Conservation (phyloP, 2,329 filamentous ascomycete genomes). For the Phoma sp. region DNA sequence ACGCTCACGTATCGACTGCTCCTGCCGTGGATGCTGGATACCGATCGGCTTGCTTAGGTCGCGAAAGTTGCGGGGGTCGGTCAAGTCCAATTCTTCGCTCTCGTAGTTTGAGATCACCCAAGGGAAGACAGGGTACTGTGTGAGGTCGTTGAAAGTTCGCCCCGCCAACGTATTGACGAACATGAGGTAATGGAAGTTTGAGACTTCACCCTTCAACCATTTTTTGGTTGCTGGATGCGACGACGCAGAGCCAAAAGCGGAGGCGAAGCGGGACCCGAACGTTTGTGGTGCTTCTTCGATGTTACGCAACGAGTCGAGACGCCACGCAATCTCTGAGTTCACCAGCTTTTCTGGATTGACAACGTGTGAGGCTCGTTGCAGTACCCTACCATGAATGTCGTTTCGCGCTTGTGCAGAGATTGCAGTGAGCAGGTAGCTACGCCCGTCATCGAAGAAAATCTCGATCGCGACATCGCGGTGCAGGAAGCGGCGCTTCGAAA, state of each 20-base stretch:
- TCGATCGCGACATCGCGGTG: slow-evolving; percentile 97
- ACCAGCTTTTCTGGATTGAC: slow-evolving; percentile 71
- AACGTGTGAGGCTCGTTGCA: slow-evolving; percentile 80
- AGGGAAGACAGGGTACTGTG: slow-evolving; percentile 96
- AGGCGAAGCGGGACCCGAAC: slow-evolving; percentile 88
- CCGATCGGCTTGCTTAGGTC: slow-evolving; percentile 97
- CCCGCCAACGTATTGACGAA: slow-evolving; percentile 97
- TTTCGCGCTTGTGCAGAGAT: slow-evolving; percentile 77
- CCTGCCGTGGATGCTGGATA: slow-evolving; percentile 78
- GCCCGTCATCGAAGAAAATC: slow-evolving; percentile 94
- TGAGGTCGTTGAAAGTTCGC: slow-evolving; percentile 95
- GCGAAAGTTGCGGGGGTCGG: slow-evolving; percentile 82
- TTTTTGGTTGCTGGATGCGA: slow-evolving; percentile 85
- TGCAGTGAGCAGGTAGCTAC: slow-evolving; percentile 90
- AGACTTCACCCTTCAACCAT: slow-evolving; percentile 94
- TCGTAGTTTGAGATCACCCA: slow-evolving; percentile 97
- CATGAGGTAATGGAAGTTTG: slow-evolving; percentile 99
- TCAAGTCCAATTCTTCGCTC: slow-evolving; percentile 87
- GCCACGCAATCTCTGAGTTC: slow-evolving; percentile 88
- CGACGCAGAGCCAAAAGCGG: slow-evolving; percentile 83
- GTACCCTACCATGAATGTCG: slow-evolving; percentile 78
- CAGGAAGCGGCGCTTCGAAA: slow-evolving; percentile 93
- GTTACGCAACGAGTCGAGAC: slow-evolving; percentile 81
- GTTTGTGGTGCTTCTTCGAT: slow-evolving; percentile 68
- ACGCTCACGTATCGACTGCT: slow-evolving; percentile 79